Evolutionary conservation across 495 filamentous ascomycete genomes (phyloP).

Genomic region (Neurospora africana): DNA sequence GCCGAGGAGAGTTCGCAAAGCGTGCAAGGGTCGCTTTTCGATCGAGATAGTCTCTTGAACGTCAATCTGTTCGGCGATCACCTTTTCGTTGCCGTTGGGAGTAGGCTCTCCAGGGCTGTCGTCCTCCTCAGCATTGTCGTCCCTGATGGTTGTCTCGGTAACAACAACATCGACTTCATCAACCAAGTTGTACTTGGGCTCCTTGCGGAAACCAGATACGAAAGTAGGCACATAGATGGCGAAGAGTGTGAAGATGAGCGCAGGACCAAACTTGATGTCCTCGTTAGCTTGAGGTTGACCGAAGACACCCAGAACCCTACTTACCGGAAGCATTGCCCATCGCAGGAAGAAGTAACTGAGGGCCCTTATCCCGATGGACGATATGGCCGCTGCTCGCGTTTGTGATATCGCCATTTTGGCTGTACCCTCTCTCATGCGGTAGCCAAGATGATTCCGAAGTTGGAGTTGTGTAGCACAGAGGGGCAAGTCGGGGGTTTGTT

Average conservation of each 20-base stretch:
- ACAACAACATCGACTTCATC: constrained; percentile 52
- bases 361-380: constrained; percentile 51
- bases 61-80: constrained; percentile 37
- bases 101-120: constrained; percentile 5
- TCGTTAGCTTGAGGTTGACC: constrained; percentile 7
- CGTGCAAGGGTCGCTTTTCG: constrained; percentile 27
- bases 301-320: constrained; percentile 3
- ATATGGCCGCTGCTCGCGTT: constrained; percentile 19
- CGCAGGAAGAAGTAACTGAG: constrained; percentile 66
- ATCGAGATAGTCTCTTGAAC: constrained; percentile 40
- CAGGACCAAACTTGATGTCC: constrained; percentile 43
- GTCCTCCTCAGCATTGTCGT: constrained; percentile 18
- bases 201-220: constrained; percentile 44
- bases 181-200: constrained; percentile 48
- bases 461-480: neutral
- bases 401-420: constrained; percentile 16
- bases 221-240: constrained; percentile 66
- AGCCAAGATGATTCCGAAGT: neutral
- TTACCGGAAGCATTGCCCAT: constrained; percentile 56
- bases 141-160: constrained; percentile 36
- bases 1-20: constrained; percentile 55
- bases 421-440: neutral
- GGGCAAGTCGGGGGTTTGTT: neutral
- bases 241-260: constrained; percentile 57
- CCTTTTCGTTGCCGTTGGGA: neutral